phyloP scores from a whole-genome alignment of 2,329 filamentous ascomycete genomes.

The Phoma herbarum region DNA sequence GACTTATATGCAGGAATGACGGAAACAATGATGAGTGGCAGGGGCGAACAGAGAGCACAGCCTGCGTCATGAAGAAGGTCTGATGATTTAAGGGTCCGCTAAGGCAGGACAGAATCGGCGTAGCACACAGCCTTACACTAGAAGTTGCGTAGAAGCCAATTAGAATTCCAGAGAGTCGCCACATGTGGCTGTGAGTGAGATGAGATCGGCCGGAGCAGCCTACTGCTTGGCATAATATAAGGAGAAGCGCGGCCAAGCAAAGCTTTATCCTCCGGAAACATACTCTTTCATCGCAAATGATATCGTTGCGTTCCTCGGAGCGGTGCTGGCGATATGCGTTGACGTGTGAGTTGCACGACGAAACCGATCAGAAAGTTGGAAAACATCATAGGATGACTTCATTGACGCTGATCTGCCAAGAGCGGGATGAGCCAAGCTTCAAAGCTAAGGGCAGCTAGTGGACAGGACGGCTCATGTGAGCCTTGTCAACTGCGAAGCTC shows the following conservation, averaged over 20 bases:
- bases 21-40: constrained; percentile 4
- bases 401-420: constrained; percentile 19
- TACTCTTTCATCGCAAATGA: not conserved
- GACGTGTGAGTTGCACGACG: constrained; percentile 14
- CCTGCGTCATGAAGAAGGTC: constrained; percentile 16
- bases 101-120: not conserved
- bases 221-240: constrained; percentile 15
- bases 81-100: constrained; percentile 1
- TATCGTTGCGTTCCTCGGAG: not conserved
- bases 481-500: not conserved
- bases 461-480: constrained; percentile 8
- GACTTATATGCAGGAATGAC: constrained; percentile 8
- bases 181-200: constrained; percentile 11
- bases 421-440: constrained; percentile 9
- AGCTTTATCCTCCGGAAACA: not conserved
- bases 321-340: not conserved
- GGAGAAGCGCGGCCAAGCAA: not conserved
- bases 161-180: not conserved
- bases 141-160: constrained; percentile 12
- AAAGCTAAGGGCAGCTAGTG: constrained; percentile 1
- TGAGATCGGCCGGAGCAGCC: not conserved
- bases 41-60: constrained; percentile 12
- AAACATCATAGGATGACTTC: constrained; percentile 15
- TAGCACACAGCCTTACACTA: constrained; percentile 15
- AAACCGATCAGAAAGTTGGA: constrained; percentile 1